Percentiles rank a stretch among this genome's conserved stretches.
Conservation (phyloP, 352 stramenopile genomes). For the Phytophthora tubulina region DNA sequence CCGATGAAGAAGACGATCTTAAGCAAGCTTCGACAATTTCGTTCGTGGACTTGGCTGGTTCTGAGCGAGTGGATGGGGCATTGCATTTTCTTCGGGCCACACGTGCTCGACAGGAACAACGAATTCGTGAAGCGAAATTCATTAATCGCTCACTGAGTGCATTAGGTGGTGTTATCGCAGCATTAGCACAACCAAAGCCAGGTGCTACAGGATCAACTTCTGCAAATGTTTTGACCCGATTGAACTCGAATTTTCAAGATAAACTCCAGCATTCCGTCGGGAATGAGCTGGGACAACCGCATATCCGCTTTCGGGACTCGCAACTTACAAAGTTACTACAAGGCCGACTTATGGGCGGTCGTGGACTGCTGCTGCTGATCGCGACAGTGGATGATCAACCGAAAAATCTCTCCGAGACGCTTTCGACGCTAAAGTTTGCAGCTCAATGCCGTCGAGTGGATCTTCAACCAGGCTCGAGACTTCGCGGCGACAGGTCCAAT, state of each 20-base stretch:
- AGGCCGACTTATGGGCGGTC: constrained; percentile 53
- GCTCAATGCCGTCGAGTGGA: constrained; percentile 70
- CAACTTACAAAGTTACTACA: constrained; percentile 80
- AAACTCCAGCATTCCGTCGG: constrained; percentile 8
- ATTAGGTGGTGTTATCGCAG: constrained; percentile 72
- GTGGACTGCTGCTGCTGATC: constrained; percentile 64
- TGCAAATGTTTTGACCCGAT: constrained; percentile 8
- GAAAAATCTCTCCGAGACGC: constrained; percentile 66
- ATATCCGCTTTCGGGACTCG: constrained; percentile 79
- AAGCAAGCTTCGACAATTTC: constrained; percentile 52
- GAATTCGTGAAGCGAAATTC: constrained; percentile 82
- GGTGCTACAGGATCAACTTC: background rate
- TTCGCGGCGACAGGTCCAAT: constrained; percentile 20
- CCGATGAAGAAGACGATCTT: constrained; percentile 12
- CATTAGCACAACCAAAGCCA: constrained; percentile 51
- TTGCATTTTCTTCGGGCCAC: constrained; percentile 65
- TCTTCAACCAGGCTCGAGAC: constrained; percentile 34
- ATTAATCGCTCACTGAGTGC: constrained; percentile 81
- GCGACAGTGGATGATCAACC: constrained; percentile 69
- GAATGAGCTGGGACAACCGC: constrained; percentile 31
- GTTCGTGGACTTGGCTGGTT: constrained; percentile 80
- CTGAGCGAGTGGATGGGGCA: constrained; percentile 64
- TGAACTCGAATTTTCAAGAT: constrained; percentile 12
- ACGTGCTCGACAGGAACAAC: constrained; percentile 61
- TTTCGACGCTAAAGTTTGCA: constrained; percentile 85